These are phyloP conservation scores for Chlamydomonas incerta DNA, from an alignment of 139 green algal genomes.

Conservation along the genomic window DNA sequence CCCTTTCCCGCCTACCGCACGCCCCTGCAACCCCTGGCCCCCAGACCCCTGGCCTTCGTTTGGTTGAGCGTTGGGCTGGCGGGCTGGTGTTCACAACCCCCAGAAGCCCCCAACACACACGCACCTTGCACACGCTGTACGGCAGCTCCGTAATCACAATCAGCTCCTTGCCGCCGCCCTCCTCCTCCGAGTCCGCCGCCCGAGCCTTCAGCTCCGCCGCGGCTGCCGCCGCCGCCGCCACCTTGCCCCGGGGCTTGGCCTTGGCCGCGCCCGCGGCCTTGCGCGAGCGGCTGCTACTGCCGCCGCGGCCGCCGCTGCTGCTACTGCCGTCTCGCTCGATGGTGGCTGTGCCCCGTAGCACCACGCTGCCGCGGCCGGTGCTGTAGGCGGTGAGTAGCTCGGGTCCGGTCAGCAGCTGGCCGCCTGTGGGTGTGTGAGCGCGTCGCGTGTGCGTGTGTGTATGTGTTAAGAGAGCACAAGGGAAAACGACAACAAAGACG, in stretches of 20 bases:
- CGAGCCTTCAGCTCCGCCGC: constrained; percentile 4
- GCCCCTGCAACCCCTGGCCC: too few relatives aligned
- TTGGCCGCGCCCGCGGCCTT: background rate
- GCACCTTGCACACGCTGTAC: constrained; percentile 94
- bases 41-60: too few relatives aligned
- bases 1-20: too few relatives aligned
- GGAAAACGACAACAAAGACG: too few relatives aligned
- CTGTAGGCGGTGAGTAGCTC: constrained; percentile 66
- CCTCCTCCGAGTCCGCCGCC: background rate
- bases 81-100: too few relatives aligned
- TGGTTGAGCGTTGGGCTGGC: too few relatives aligned
- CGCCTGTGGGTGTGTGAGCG: constrained; percentile 74
- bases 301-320: background rate
- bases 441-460: too few relatives aligned
- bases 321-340: constrained; percentile 70
- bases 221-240: background rate
- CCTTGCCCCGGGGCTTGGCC: background rate
- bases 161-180: constrained; percentile 10
- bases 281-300: background rate
- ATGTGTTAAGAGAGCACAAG: too few relatives aligned
- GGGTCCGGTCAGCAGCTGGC: constrained; percentile 67
- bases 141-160: constrained; percentile 94
- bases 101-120: too few relatives aligned
- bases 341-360: constrained; percentile 73
- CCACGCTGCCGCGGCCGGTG: constrained; percentile 79